Percentiles rank a stretch among this genome's conserved stretches.
phyloP scores from a whole-genome alignment of 1,139 yeast species.

The Taiozyma sp. region DNA sequence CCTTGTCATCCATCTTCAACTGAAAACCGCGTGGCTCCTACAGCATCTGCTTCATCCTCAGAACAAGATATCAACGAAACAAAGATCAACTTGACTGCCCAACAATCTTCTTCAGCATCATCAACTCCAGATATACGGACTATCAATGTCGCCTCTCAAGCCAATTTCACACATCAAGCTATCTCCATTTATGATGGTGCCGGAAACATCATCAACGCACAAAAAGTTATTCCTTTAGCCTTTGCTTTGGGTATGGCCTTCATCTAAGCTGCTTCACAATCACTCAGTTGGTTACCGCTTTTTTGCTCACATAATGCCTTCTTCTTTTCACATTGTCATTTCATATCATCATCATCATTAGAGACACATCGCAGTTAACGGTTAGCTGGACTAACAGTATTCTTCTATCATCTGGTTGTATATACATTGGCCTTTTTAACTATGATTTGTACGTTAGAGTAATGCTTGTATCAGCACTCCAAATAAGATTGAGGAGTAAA shows the following conservation, averaged over 20 bases:
- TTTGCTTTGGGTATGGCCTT: not conserved
- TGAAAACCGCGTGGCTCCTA: not conserved
- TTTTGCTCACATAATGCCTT: not conserved
- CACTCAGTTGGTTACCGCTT: not conserved
- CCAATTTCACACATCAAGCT: not conserved
- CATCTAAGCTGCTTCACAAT: not conserved
- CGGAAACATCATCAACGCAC: not conserved
- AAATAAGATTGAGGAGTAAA: too few species aligned
- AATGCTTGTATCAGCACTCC: too few species aligned
- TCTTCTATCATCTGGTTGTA: not conserved
- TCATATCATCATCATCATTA: not conserved
- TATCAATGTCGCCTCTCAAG: not conserved
- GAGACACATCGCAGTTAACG: not conserved
- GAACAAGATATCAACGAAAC: not conserved
- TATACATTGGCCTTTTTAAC: not conserved
- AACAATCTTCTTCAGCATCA: not conserved
- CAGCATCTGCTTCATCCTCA: not conserved
- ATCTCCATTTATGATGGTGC: not conserved
- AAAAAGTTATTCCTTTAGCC: not conserved
- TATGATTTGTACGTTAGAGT: not conserved
- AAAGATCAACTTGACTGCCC: not conserved
- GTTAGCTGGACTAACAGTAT: not conserved
- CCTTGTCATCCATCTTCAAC: not conserved
- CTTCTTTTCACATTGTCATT: not conserved
- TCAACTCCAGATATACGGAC: not conserved